Base-by-base conservation (phyloP, 495 filamentous ascomycete genomes). In the Bathelium albidoporum region DNA sequence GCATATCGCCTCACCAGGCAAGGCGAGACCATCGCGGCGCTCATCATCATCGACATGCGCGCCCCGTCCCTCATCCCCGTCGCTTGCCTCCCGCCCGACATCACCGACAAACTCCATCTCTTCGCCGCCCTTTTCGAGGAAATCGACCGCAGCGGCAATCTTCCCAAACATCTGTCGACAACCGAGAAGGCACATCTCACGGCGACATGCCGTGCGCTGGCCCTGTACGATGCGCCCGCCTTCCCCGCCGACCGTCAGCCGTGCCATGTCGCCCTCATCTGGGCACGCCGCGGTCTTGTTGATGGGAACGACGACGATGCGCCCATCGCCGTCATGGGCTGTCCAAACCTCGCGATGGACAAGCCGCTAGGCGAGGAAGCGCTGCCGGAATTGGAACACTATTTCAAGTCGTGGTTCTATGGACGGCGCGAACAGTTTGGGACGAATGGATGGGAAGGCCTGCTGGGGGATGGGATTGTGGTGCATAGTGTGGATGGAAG, bases 341-440 rank as follows among this genome's bases (percentile, higher is more conserved):
- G 52, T 18, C 45, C 60, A 22, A 62, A 55, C 3, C 45, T 53
- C 41, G 64, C 55, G 7, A 26, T 66, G 24, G 62, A 43, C 1
- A 64, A 62, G 41, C 43, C 62, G 58, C 31, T 63, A 43, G 20
- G 41, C 2, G 58, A 67, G 32, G 53, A 64, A 62, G 59, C 29
- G 29, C 34, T 64, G 14, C 26, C 34, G 26, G 65, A 67, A 39
- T 64, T 64, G 28, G 32, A 64, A 62, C 61, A 31, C 9, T 63
- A 67, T 36, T 64, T 67, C 55, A 63, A 59, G 28, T 63, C 55
- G 31, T 67, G 65, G 65, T 67, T 67, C 58, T 67, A 63, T 61
- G 65, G 65, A 11, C 45, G 59, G 36, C 65, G 65, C 44, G 39
- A 61, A 16, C 52, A 67, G 36, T 67, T 67, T 64, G 65, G 62